Percentiles rank a stretch among this genome's conserved stretches.
Conservation (phyloP, 495 filamentous ascomycete genomes). For the Cercophora samala region DNA sequence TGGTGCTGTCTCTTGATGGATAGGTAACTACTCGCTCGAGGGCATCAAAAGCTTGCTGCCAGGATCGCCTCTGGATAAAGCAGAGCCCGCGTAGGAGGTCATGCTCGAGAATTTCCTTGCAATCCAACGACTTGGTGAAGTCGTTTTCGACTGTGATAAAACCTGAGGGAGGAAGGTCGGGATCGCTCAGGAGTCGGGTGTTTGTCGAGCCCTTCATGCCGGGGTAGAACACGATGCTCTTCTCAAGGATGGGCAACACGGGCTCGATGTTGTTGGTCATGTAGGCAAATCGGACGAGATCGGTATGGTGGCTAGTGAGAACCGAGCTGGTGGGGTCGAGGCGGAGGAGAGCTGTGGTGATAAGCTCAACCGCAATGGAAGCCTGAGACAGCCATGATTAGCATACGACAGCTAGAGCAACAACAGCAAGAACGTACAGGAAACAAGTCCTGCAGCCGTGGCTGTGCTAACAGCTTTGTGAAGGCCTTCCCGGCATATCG, state of each 20-base stretch:
- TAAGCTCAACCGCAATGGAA: constrained; percentile 54
- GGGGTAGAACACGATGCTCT: constrained; percentile 64
- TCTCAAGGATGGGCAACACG: constrained; percentile 66
- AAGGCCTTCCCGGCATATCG: constrained; percentile 39
- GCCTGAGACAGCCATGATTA: constrained; percentile 39
- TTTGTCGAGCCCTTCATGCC: constrained; percentile 34
- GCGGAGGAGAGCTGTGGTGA: constrained; percentile 64
- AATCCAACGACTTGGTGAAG: constrained; percentile 55
- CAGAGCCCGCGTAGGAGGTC: constrained; percentile 74
- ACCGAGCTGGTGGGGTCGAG: constrained; percentile 68
- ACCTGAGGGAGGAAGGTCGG: constrained; percentile 32
- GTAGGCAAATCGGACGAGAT: constrained; percentile 59
- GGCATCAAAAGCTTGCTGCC: constrained; percentile 66
- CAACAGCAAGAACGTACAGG: constrained; percentile 31
- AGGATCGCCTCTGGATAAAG: constrained; percentile 69
- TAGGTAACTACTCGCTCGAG: constrained; percentile 65
- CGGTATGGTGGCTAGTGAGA: constrained; percentile 65
- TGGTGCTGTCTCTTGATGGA: constrained; percentile 53
- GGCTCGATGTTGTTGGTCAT: constrained; percentile 46
- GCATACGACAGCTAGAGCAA: neutral
- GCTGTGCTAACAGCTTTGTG: constrained; percentile 24
- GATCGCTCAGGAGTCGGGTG: constrained; percentile 31
- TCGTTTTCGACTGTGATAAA: constrained; percentile 59
- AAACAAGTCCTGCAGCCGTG: constrained; percentile 26
- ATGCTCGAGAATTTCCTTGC: constrained; percentile 67